phyloP scores from a whole-genome alignment of 2,329 filamentous ascomycete species.

The Neonectria magnoliae region DNA sequence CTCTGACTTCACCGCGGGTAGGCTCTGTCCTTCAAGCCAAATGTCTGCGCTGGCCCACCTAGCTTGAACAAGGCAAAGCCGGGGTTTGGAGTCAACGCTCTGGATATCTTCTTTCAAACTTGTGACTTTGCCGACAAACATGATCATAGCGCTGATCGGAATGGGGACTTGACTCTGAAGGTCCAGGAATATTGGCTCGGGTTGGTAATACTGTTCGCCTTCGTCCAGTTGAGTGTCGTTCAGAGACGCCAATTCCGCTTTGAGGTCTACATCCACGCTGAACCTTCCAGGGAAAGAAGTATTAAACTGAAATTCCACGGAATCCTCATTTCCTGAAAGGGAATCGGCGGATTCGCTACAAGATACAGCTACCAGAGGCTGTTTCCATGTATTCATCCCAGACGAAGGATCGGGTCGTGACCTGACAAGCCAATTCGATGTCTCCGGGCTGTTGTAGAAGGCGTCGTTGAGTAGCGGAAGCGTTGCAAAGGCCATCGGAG shows the following conservation, averaged over 20 bases:
- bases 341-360: neutral
- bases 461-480: neutral
- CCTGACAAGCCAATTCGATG: neutral
- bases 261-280: neutral
- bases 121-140: neutral
- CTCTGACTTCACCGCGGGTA: neutral
- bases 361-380: slow-evolving; percentile 8
- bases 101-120: neutral
- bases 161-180: neutral
- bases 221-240: neutral
- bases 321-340: neutral
- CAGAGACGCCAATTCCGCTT: neutral
- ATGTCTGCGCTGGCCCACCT: slow-evolving; percentile 6
- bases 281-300: neutral
- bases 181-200: neutral
- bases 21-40: slow-evolving; percentile 1
- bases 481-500: neutral
- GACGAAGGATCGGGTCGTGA: neutral
- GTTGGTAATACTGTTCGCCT: neutral
- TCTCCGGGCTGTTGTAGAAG: neutral
- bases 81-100: neutral
- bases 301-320: neutral
- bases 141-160: neutral
- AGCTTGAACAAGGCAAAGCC: slow-evolving; percentile 15
- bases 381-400: neutral